Evolutionary conservation across 306 rosid species (phyloP), one percentile per base, ranked within the genome.

Genomic region (Sechiopsis laciniata): DNA sequence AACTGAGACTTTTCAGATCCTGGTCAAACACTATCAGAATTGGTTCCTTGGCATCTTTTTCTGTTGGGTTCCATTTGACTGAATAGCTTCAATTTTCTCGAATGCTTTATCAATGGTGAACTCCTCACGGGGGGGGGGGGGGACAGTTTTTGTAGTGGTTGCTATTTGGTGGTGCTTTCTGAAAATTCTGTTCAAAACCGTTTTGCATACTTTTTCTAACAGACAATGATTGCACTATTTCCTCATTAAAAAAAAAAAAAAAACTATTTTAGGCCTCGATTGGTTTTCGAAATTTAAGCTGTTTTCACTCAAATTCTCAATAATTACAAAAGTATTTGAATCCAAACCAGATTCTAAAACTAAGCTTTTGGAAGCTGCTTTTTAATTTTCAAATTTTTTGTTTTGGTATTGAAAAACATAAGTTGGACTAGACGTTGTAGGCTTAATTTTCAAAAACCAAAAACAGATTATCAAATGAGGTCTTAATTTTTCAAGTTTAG

Each of bases 1-100:
- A 61, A 29, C 5, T 9, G 37, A 59, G 64, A 59, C 64, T 11
- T 59, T 59, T 59, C 37, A 59, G 64, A 59, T 22, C n/a, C 64
- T 22, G 37, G 64, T 24, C 37, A 59, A 56, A 59, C 52, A n/a
- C 51, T 16, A 64, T 40, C 13, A 37, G 71, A n/a, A 35, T 37
- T 37, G 51, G 55, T 13, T 16, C 45, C 71, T 35, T 64, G 24
- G 19, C 52, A 37, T 64, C 20, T 7, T 16, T 63, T 15, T 62
- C 68, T 62, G 1, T 29, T 62, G 52, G 51, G 21, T 63, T 29
- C 69, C 19, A 35, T 37, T 61, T 13, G 11, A 32, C 26, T 37
- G 70, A 35, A 64, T 16, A 64, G 45, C 29, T 64, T 64, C 26
- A 17, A 17, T 10, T 64, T 65, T 65, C 48, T 6, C 29, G 9